Evolutionary conservation across 1,139 yeast genomes (phyloP), one percentile per base, ranked within the genome.

Genomic region (Yamadazyma sp.): DNA sequence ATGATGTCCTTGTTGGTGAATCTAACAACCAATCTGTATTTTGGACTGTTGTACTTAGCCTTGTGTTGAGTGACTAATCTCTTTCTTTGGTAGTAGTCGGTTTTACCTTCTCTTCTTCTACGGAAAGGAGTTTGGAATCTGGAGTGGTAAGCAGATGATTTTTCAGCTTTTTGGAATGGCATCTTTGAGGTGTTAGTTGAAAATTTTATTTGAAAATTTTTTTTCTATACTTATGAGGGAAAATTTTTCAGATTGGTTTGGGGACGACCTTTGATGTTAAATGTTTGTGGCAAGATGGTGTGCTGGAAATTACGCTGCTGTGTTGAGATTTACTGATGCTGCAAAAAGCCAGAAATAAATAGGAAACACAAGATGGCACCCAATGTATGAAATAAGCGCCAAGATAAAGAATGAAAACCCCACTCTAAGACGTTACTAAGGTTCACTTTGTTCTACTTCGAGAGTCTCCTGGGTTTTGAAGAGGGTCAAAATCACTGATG

Each of bases 71-170:
- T 81, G 68, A 92, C 94, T 71, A 92, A 81, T 82, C 98, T 89
- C 95, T 92, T 92, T 84, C 99, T 92, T 76, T 95, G 97, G 84
- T 90, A 92, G 96, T 90, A 92, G 75, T 92, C 99, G 71, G 99
- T 92, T 85, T 94, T 92, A 80, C 98, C 99, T 78, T 94, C 97
- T 73, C 95, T 89, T 86, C 99, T 88, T 85, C 99, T 89, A 76
- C 98, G 89, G 96, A 89, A 92, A 60, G 97, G 97, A 71, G 98
- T 92, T 82, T 92, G 99, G 96, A 83, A 92, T 74, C 99, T 92
- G 70, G 97, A 89, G 82, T 82, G 89, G 92, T 94, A 92, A 59
- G 97, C 94, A 63, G 95, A 82, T 66, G 80, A 72, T 82, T 89
- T 89, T 38, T 37, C 28, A 13, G 28, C 26, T 23, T 43, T 40